Evolutionary conservation across 768 basidiomycete species (phyloP), one percentile per base, ranked within the genome.

Genomic region (Sarcomyxa edulis): DNA sequence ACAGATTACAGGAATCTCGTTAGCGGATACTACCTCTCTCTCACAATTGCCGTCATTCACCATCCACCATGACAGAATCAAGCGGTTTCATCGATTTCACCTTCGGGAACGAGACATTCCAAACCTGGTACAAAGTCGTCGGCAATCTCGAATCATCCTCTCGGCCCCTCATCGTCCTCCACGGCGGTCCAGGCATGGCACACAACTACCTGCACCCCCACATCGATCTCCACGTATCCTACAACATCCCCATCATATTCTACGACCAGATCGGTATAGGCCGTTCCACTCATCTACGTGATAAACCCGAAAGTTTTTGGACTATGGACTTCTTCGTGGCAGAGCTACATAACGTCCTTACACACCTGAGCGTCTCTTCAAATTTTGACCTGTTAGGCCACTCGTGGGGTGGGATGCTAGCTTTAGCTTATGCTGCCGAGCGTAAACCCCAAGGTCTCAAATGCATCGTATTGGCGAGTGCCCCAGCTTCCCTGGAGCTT

Each of bases 221-320:
- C 45, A 50, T 60, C 29, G 65, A 68, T 33, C 60, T 74, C 30
- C n/a, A n/a, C n/a, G 49, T 60, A 20, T 43, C 47, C 9, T 52
- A 57, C 41, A 35, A 44, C 38, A 65, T 64, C 29, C 71, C 74
- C 21, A 62, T 77, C 48, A 54, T 79, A 32, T 54, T 78, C 34
- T 78, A 78, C 51, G 73, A 76, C 48, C 78, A 79, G 45, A 40
- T 78, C 25, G 77, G 76, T 10, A 68, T 61, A 42, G 73, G 71
- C 12, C 56, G 47, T n/a, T 78, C 75, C 6, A 70, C 74, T 9
- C 74, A 71, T 48, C 60, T 74, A 26, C 64, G 51, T 12, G 62
- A 69, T 34, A 72, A 68, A 40, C 55, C 53, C 2, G 52, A 55
- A 10, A 59, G 64, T 14, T 78, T 79, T 53, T 76, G 74, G 72